Percentiles rank a stretch among this genome's conserved stretches.
phyloP scores from a whole-genome alignment of 2,329 filamentous ascomycete genomes.

The Lachnellula hyalina region DNA sequence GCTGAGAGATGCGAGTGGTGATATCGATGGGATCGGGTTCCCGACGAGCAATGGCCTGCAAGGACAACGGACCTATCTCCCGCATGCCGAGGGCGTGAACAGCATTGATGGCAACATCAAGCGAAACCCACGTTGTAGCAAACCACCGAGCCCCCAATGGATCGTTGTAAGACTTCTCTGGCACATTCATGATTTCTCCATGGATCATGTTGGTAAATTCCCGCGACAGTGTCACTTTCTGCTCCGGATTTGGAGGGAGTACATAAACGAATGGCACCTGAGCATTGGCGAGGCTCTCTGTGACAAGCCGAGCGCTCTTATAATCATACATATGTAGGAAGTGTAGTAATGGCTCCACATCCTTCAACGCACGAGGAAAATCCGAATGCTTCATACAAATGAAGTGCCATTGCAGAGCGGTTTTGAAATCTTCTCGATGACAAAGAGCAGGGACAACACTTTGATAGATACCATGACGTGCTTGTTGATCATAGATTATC shows the following conservation, averaged over 20 bases:
- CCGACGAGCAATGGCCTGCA: constrained; percentile 71
- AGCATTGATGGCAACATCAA: constrained; percentile 66
- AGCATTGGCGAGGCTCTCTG: constrained; percentile 22
- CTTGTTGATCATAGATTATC: constrained; percentile 36
- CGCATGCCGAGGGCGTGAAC: constrained; percentile 66
- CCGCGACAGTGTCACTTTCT: constrained; percentile 20
- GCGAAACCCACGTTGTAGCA: constrained; percentile 67
- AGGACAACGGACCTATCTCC: constrained; percentile 66
- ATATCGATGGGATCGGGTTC: constrained; percentile 53
- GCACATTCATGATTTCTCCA: constrained; percentile 25
- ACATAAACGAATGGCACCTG: constrained; percentile 20
- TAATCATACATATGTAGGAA: constrained; percentile 33
- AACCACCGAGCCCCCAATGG: constrained; percentile 74
- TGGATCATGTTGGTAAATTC: constrained; percentile 32
- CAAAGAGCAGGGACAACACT: constrained; percentile 38
- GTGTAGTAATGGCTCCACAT: constrained; percentile 37
- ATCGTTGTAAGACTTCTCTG: constrained; percentile 54
- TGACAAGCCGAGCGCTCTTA: constrained; percentile 21
- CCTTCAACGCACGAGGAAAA: constrained; percentile 34
- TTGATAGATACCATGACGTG: constrained; percentile 38
- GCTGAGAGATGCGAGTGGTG: constrained; percentile 51
- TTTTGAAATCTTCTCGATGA: constrained; percentile 31
- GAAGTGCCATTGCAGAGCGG: constrained; percentile 42
- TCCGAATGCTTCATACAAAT: constrained; percentile 38
- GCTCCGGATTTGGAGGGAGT: constrained; percentile 7